Percentiles rank a stretch among this genome's conserved stretches.
Evolutionary conservation across 1,284 basidiomycete species (phyloP).

Genomic region (Ustilago hordei): DNA sequence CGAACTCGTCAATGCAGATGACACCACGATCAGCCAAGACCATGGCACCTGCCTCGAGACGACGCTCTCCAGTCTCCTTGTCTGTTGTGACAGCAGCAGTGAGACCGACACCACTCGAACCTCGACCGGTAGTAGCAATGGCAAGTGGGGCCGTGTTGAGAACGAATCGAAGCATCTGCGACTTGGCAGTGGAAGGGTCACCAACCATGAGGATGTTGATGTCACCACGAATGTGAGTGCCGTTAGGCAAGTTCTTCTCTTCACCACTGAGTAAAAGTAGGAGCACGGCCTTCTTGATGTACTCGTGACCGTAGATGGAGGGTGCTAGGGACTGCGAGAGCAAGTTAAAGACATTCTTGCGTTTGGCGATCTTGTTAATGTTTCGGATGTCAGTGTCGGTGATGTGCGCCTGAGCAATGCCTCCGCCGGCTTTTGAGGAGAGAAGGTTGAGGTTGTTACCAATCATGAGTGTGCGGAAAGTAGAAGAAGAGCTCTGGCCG

Average conservation of each 20-base stretch:
- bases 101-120: constrained; percentile 96
- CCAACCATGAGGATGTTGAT: constrained; percentile 99
- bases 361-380: constrained; percentile 92
- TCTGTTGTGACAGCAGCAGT: constrained; percentile 99
- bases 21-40: constrained; percentile 99
- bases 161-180: constrained; percentile 95
- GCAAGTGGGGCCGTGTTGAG: constrained; percentile 95
- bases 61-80: constrained; percentile 91
- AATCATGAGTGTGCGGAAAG: constrained; percentile 92
- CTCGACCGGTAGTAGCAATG: constrained; percentile 97
- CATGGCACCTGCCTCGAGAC: constrained; percentile 98
- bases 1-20: constrained; percentile 99
- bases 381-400: constrained; percentile 95
- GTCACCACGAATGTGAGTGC: constrained; percentile 98
- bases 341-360: constrained; percentile 83
- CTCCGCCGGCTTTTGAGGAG: constrained; percentile 94
- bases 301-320: constrained; percentile 95
- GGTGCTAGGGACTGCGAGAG: constrained; percentile 95
- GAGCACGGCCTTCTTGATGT: constrained; percentile 93
- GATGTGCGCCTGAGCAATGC: constrained; percentile 90
- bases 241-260: constrained; percentile 97
- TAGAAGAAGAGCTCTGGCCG: constrained; percentile 75
- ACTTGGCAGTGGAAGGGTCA: constrained; percentile 97
- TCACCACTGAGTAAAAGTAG: constrained; percentile 93
- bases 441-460: constrained; percentile 97